phyloP scores from a whole-genome alignment of 768 basidiomycete species.

The Bullera alba region DNA sequence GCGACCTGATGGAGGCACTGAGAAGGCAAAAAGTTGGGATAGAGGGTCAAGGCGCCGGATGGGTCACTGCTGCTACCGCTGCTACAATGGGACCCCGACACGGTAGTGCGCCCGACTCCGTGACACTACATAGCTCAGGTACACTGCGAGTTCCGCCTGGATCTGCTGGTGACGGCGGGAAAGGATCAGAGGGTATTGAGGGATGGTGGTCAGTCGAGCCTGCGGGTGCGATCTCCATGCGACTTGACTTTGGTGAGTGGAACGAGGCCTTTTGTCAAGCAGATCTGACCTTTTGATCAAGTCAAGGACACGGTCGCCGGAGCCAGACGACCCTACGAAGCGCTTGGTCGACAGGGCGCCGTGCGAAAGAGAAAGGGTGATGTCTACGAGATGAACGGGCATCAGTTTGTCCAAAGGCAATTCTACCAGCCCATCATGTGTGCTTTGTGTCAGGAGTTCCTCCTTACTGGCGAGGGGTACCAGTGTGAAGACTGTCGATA shows the following conservation, averaged over 20 bases:
- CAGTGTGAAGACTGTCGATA: slow-evolving; percentile 99
- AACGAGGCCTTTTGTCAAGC: not conserved
- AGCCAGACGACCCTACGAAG: slow-evolving; percentile 82
- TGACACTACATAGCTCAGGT: slow-evolving; percentile 31
- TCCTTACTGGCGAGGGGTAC: slow-evolving; percentile 94
- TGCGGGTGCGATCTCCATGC: slow-evolving; percentile 81
- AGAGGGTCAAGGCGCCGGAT: slow-evolving; percentile 65
- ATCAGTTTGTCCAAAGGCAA: slow-evolving; percentile 93
- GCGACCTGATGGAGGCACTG: slow-evolving; percentile 86
- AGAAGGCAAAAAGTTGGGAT: slow-evolving; percentile 82
- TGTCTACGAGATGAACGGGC: slow-evolving; percentile 98
- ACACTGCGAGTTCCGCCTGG: slow-evolving; percentile 19
- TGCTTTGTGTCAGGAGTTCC: slow-evolving; percentile 94
- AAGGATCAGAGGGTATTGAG: slow-evolving; percentile 68
- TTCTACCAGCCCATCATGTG: slow-evolving; percentile 99
- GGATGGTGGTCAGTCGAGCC: slow-evolving; percentile 98
- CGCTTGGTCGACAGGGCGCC: slow-evolving; percentile 94
- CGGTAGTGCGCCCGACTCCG: slow-evolving; percentile 30
- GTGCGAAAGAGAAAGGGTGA: slow-evolving; percentile 96
- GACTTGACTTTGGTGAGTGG: slow-evolving; percentile 81
- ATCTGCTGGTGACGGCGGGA: slow-evolving; percentile 12
- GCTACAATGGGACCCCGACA: slow-evolving; percentile 48
- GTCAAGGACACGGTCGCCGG: slow-evolving; percentile 92
- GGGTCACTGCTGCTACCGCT: slow-evolving; percentile 73
- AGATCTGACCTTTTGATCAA: slow-evolving; percentile 42